phyloP scores from a whole-genome alignment of 208 protist genomes.

The Spironucleus salmonicida region DNA sequence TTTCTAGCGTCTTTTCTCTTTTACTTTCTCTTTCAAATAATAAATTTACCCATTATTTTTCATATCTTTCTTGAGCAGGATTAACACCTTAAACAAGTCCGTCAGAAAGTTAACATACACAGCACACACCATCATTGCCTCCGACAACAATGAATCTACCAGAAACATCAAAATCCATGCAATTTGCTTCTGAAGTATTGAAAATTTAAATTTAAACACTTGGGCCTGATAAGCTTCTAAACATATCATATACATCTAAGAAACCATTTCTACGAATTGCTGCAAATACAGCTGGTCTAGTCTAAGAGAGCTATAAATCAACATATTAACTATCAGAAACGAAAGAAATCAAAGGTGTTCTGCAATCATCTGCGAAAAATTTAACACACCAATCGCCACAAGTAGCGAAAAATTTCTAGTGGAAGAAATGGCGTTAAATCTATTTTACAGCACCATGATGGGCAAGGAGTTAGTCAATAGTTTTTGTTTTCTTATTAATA shows the following conservation, averaged over 20 bases:
- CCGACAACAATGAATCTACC: neutral
- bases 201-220: neutral
- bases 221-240: neutral
- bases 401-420: neutral
- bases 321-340: too few relatives aligned
- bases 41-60: conserved; percentile 3
- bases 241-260: conserved; percentile 22
- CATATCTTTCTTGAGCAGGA: neutral
- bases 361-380: neutral
- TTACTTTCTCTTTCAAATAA: conserved; percentile 11
- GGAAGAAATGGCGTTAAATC: neutral
- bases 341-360: neutral
- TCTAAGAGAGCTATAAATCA: neutral
- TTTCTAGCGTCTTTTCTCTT: neutral
- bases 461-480: neutral
- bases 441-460: neutral
- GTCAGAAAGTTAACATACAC: neutral
- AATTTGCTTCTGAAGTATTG: neutral
- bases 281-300: conserved; percentile 9
- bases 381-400: conserved; percentile 1
- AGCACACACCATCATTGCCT: neutral
- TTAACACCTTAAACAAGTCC: neutral
- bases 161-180: conserved; percentile 8
- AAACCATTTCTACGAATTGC: neutral
- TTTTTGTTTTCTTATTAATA: neutral